Evolutionary conservation across 2,329 filamentous ascomycete genomes (phyloP).

Genomic region (Epichloe gansuensis): DNA sequence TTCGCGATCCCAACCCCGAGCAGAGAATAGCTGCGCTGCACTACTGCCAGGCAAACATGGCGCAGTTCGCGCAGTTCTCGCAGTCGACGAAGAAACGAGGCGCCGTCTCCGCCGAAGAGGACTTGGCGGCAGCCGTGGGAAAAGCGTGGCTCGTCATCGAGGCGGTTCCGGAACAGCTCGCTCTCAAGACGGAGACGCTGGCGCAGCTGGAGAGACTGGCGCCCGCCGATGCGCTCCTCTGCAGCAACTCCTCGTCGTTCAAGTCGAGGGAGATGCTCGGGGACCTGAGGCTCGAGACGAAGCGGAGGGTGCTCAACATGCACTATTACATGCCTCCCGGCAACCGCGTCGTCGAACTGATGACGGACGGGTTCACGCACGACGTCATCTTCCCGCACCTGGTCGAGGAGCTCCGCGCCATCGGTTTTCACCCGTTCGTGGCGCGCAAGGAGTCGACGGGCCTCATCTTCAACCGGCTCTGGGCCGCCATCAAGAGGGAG

Average conservation of each 20-base stretch:
- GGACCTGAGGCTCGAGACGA: conserved; percentile 24
- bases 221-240: conserved; percentile 33
- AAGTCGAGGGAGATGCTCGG: conserved; percentile 35
- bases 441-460: conserved; percentile 37
- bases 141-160: conserved; percentile 42
- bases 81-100: conserved; percentile 14
- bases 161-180: conserved; percentile 36
- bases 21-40: conserved; percentile 23
- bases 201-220: conserved; percentile 30
- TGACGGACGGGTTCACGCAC: conserved; percentile 35
- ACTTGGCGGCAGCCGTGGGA: conserved; percentile 26
- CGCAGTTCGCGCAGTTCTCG: conserved; percentile 11
- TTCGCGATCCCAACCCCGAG: conserved; percentile 25
- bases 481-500: conserved; percentile 44
- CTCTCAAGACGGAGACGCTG: conserved; percentile 35
- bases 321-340: conserved; percentile 38
- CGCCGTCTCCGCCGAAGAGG: conserved; percentile 18
- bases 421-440: conserved; percentile 26
- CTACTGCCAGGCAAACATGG: conserved; percentile 26
- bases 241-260: conserved; percentile 39
- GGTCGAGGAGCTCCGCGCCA: conserved; percentile 23
- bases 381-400: conserved; percentile 32
- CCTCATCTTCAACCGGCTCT: conserved; percentile 42
- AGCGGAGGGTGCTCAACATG: conserved; percentile 31
- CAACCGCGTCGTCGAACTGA: conserved; percentile 37